phyloP scores from a whole-genome alignment of 352 stramenopile species.

The Pythium inflatum region DNA sequence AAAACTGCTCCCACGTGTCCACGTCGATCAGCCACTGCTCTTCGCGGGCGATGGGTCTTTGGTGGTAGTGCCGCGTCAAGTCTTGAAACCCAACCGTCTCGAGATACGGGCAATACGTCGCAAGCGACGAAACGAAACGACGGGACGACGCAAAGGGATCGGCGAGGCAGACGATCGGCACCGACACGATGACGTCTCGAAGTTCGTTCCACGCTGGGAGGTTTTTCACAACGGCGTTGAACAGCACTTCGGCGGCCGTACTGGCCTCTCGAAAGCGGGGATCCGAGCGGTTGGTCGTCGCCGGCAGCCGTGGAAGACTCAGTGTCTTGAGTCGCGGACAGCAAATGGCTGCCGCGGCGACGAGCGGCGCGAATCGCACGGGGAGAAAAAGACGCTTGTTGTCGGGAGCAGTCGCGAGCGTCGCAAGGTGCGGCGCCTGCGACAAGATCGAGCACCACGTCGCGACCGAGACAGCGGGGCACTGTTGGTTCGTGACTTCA shows the following conservation, averaged over 20 bases:
- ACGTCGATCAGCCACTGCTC: conserved; percentile 37
- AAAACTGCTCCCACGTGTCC: conserved; percentile 51
- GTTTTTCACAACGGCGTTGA: neutral
- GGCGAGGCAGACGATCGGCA: neutral
- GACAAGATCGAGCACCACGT: neutral
- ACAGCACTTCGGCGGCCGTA: neutral
- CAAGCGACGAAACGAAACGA: neutral
- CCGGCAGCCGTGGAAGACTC: too few species aligned
- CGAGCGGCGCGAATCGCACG: too few species aligned
- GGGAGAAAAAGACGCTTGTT: neutral
- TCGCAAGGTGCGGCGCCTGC: neutral
- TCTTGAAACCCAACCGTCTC: neutral
- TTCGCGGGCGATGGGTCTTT: neutral
- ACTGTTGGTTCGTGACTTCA: neutral
- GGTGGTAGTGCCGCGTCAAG: too few species aligned
- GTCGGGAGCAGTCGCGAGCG: neutral
- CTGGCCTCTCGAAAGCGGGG: too few species aligned
- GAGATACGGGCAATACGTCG: neutral
- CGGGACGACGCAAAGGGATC: neutral
- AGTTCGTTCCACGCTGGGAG: neutral
- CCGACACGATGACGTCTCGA: neutral
- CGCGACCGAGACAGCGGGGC: neutral
- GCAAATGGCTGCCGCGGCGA: neutral
- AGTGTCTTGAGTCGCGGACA: neutral
- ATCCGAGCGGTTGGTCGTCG: too few species aligned